Base-by-base conservation (phyloP, 495 filamentous ascomycete species). In the Hypoxylon rickii region DNA sequence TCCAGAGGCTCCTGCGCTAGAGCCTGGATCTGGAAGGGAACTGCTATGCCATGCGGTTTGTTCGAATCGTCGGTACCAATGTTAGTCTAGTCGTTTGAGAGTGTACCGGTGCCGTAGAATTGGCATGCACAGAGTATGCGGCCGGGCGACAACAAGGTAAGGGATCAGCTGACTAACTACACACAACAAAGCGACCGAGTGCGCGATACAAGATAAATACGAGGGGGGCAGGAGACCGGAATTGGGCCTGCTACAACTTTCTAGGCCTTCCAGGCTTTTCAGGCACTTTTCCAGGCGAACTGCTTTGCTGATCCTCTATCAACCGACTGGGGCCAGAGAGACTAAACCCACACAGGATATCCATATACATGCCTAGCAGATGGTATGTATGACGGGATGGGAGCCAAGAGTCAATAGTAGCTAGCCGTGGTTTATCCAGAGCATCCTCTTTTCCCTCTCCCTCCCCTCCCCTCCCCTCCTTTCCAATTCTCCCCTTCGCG, bases 151-250 rank as follows among this genome's bases (percentile, higher is more conserved):
- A 47, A 48, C 37, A 51, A 42, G 46, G 50, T 33, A 43, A 61
- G 51, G 57, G 58, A 44, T 43, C 52, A 33, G 29, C 13, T 43
- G 17, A 47, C 32, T 51, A 48, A 46, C 42, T 48, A 47, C 49
- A 52, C 58, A 52, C 8, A 41, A 36, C 36, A 50, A 34, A 33
- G 29, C 51, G 34, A 44, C 46, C 11, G 38, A 44, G 41, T 37
- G 42, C 46, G 24, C 36, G 16, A 38, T 18, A 53, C 43, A 55
- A 56, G n/a, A n/a, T n/a, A n/a, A n/a, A n/a, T n/a, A n/a, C n/a
- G n/a, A 38, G 29, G 52, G 45, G 54, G 45, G 20, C 58, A 47
- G 50, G 55, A 51, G 47, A 62, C 52, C 42, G n/a, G 36, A 44
- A 37, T 46, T 45, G 7, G 53, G 44, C 18, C 29, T 26, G 24